A percentile compares a stretch with the other conserved stretches of the same genome.
Conservation (phyloP, 768 basidiomycete genomes). For the Zangia roseola region DNA sequence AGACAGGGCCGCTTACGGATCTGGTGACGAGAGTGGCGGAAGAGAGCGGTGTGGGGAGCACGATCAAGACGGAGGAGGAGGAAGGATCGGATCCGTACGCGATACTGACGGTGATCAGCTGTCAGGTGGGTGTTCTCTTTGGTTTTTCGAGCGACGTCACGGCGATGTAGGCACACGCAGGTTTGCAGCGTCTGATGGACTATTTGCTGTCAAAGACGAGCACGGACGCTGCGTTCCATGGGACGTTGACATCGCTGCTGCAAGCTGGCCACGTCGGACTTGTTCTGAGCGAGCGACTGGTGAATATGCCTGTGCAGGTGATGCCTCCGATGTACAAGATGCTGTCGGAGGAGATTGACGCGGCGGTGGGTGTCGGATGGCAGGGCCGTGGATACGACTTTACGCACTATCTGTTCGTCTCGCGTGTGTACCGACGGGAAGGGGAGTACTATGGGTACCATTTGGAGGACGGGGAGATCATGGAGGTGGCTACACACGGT, state of each 20-base stretch:
- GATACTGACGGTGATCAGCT: slow-evolving; percentile 79
- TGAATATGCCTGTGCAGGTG: slow-evolving; percentile 96
- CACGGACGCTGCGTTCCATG: slow-evolving; percentile 47
- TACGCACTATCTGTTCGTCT: slow-evolving; percentile 72
- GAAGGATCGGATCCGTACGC: slow-evolving; percentile 73
- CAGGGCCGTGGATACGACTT: slow-evolving; percentile 67
- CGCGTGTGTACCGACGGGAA: slow-evolving; percentile 67
- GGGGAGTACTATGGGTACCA: slow-evolving; percentile 78
- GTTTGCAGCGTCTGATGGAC: slow-evolving; percentile 64
- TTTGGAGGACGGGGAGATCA: slow-evolving; percentile 78
- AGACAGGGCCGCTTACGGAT: slow-evolving; percentile 74
- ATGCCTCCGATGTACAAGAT: slow-evolving; percentile 91
- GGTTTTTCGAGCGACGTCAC: too few species aligned
- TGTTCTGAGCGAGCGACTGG: slow-evolving; percentile 81
- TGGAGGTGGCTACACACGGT: slow-evolving; percentile 45
- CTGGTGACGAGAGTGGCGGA: slow-evolving; percentile 70
- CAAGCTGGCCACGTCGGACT: slow-evolving; percentile 63
- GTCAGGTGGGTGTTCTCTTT: slow-evolving; percentile 51
- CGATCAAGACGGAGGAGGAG: slow-evolving; percentile 78
- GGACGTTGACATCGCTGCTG: slow-evolving; percentile 47
- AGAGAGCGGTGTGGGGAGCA: slow-evolving; percentile 80
- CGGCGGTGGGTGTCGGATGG: slow-evolving; percentile 47
- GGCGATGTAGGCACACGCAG: slow-evolving; percentile 65
- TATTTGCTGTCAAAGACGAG: slow-evolving; percentile 69
- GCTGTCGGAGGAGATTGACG: slow-evolving; percentile 79